phyloP scores from a whole-genome alignment of 129 eudicot species.

The Oenanthe sinensis region DNA sequence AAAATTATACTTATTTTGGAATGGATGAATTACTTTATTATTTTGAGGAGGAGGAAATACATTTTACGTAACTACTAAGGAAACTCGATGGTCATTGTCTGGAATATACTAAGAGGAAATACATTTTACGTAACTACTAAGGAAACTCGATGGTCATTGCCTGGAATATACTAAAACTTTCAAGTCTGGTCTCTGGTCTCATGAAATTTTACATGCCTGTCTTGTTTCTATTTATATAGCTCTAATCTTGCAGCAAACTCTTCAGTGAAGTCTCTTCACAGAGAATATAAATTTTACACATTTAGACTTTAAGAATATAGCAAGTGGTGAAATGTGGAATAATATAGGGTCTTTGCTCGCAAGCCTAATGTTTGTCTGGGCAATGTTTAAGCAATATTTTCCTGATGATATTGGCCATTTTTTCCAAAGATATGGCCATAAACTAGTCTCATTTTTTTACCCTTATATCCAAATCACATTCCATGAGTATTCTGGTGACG shows the following conservation, averaged over 20 bases:
- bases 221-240: neutral
- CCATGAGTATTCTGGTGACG: neutral
- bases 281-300: no score
- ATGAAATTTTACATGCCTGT: no score
- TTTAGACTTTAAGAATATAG: neutral
- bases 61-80: no score
- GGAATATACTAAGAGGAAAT: no score
- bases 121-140: no score
- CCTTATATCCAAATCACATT: conserved; percentile 1
- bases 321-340: neutral
- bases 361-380: neutral
- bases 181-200: neutral
- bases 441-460: neutral
- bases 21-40: no score
- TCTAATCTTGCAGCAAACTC: neutral
- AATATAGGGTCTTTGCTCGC: neutral
- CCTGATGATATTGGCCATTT: neutral
- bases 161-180: no score
- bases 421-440: neutral
- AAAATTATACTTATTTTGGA: no score
- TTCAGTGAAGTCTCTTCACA: neutral
- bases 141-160: no score
- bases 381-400: neutral
- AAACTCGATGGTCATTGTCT: no score
- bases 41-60: no score